These are phyloP conservation scores for Globisporangium cystogenes DNA, from an alignment of 352 stramenopile species.

Conservation along the genomic window DNA sequence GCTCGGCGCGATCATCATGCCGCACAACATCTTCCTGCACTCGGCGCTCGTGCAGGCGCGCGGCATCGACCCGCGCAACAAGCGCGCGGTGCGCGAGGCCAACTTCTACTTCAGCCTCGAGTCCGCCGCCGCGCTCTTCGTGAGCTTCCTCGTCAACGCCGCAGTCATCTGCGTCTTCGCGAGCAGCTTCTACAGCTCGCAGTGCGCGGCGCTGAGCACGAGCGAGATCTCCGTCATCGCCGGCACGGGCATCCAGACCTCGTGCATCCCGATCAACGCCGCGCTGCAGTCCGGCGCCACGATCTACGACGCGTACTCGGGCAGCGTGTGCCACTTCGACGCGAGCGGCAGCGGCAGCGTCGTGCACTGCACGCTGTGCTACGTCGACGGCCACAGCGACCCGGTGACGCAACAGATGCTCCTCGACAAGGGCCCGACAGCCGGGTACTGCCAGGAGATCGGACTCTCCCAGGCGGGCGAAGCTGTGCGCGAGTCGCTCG, in stretches of 20 bases:
- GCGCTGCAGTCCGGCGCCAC: constrained; percentile 40
- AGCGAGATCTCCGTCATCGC: constrained; percentile 50
- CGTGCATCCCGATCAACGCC: constrained; percentile 48
- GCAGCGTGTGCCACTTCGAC: constrained; percentile 42
- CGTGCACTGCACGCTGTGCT: constrained; percentile 35
- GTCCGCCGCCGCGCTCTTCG: constrained; percentile 83
- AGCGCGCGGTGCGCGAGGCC: constrained; percentile 67
- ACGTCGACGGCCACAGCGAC: constrained; percentile 30
- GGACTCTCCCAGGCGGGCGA: constrained; percentile 63
- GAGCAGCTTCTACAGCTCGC: constrained; percentile 88
- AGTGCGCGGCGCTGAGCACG: constrained; percentile 39
- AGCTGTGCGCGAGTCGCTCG: constrained; percentile 57
- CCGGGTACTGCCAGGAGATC: constrained; percentile 78
- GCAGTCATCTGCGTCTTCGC: constrained; percentile 91
- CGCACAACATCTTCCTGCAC: constrained; percentile 92
- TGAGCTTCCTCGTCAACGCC: constrained; percentile 95
- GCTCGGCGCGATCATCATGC: constrained; percentile 93
- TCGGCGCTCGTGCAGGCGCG: constrained; percentile 73
- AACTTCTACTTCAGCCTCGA: constrained; percentile 96
- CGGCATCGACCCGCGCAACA: constrained; percentile 50
- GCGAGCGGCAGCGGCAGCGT: background rate
- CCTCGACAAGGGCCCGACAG: constrained; percentile 13
- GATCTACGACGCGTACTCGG: constrained; percentile 59
- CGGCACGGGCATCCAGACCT: constrained; percentile 49
- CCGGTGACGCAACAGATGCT: background rate